These are phyloP conservation scores for Termitomyces sp. DNA, from an alignment of 768 basidiomycete species.

Conservation along the genomic window DNA sequence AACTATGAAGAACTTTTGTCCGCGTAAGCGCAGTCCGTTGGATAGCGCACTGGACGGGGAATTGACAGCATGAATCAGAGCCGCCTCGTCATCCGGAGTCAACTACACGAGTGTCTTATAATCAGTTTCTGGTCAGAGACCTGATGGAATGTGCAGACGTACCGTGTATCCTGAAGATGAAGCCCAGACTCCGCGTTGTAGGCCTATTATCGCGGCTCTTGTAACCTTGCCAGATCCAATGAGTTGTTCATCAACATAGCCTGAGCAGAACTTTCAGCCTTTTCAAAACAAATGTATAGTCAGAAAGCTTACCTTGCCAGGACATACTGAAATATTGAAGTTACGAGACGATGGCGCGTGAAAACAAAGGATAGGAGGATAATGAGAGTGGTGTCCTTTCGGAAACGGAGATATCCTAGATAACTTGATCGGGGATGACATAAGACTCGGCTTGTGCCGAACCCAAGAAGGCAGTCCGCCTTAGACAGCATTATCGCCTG, in stretches of 20 bases:
- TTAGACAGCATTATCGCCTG: too few relatives aligned
- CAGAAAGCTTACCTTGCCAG: conserved; percentile 58
- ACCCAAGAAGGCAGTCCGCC: too few relatives aligned
- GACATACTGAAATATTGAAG: conserved; percentile 42
- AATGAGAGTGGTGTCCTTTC: not conserved
- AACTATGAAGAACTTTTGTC: conserved; percentile 73
- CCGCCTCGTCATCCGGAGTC: conserved; percentile 56
- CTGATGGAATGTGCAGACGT: conserved; percentile 18
- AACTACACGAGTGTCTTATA: conserved; percentile 36
- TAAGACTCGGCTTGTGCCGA: conserved; percentile 6
- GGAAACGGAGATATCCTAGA: conserved; percentile 11
- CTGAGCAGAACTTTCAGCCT: conserved; percentile 29
- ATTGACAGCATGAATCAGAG: conserved; percentile 42
- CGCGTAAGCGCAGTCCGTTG: conserved; percentile 57
- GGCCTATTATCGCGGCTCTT: conserved; percentile 74
- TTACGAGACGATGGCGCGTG: not conserved
- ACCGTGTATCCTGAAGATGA: conserved; percentile 51
- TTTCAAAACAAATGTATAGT: not conserved
- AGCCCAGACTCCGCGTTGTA: conserved; percentile 76
- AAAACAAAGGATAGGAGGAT: conserved; percentile 5
- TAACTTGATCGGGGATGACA: conserved; percentile 11
- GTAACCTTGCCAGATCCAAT: conserved; percentile 68
- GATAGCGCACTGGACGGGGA: conserved; percentile 37
- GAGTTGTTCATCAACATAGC: conserved; percentile 78
- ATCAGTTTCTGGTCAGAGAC: conserved; percentile 2